Base-by-base conservation (phyloP, 2,329 filamentous ascomycete species). In the Plectosphaerella cucumerina region DNA sequence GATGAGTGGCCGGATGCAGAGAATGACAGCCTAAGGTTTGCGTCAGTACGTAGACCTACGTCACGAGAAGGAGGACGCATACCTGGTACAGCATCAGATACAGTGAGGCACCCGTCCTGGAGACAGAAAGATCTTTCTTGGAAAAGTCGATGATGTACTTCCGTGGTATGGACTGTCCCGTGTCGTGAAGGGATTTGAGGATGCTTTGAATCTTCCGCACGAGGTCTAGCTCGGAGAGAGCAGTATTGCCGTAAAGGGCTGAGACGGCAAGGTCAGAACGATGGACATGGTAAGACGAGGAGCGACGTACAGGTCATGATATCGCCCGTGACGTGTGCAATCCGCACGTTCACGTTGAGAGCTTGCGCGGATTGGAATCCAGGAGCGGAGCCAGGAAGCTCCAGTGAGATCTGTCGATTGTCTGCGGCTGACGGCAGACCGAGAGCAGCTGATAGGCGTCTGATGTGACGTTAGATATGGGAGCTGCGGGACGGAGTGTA, bases 71-170 rank as follows among this genome's bases (percentile, higher is more conserved):
- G 3, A 14, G 14, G 4, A 20, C 17, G 26, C 55, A 5, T 52
- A 58, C 61, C 54, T 62, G 59, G 22, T 61, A 64, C 0, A 65
- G 45, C 53, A 62, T 59, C 12, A 65, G 34, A 22, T 65, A 63
- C 1, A 65, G 49, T 1, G 62, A 64, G 6, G 60, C 60, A 2
- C 56, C 56, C 2, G 62, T 62, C 26, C 62, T 56, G 1, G 59
- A 58, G 8, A 62, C 56, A 1, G 51, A 49, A 1, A 58, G 41
- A 6, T 52, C 44, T 4, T 60, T 58, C 11, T 53, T 54, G 11
- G 53, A 52, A 22, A 65, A 60, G 21, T 64, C 59, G 10, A 61
- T 59, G 0, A 55, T 49, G 1, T 59, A 54, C 0, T 58, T 53
- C 4, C 26, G 44, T 5, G 62, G 61, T 5, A 64, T 63, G 3